phyloP scores from a whole-genome alignment of 2,329 filamentous ascomycete genomes.

The Fusarium sterilihyphosum region DNA sequence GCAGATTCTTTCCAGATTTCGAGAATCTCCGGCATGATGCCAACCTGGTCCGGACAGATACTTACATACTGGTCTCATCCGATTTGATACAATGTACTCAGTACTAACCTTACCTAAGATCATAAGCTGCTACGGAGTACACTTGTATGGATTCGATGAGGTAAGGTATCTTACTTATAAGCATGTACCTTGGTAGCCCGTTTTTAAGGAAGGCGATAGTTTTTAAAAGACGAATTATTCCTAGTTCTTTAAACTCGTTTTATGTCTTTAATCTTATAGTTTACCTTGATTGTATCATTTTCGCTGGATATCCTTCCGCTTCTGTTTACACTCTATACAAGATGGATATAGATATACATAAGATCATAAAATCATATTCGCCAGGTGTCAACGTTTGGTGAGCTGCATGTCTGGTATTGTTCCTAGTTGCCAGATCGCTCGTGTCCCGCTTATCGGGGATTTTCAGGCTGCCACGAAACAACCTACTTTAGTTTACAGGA shows the following conservation, averaged over 20 bases:
- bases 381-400: background rate
- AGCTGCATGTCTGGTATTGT: background rate
- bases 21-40: constrained; percentile 2
- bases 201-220: background rate
- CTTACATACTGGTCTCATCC: background rate
- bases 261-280: background rate
- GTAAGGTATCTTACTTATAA: background rate
- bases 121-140: background rate
- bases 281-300: background rate
- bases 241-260: background rate
- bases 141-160: background rate
- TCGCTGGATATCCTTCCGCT: background rate
- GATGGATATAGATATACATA: background rate
- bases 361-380: background rate
- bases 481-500: background rate
- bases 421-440: constrained; percentile 11
- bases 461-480: constrained; percentile 23
- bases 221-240: background rate
- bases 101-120: background rate
- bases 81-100: background rate
- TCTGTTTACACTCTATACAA: background rate
- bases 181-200: background rate
- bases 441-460: constrained; percentile 42
- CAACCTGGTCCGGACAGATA: background rate
- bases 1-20: constrained; percentile 20